Evolutionary conservation across 345 rosid genomes (phyloP).

Genomic region (Angophora floribunda): DNA sequence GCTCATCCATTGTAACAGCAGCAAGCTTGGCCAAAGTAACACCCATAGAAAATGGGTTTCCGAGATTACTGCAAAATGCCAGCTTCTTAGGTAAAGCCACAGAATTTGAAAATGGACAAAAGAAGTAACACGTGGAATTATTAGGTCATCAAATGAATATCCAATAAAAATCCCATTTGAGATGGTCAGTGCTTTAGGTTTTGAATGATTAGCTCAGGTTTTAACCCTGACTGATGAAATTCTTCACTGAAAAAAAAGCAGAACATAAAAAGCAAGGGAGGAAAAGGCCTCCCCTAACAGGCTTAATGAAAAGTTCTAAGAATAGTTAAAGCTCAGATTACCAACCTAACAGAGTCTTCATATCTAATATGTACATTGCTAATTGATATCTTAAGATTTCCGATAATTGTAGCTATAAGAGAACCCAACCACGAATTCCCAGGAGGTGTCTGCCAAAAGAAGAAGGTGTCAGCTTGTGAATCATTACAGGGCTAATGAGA

Average conservation of each 20-base stretch:
- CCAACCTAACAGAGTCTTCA: conserved; percentile 86
- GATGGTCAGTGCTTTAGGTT: background rate
- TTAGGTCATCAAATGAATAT: background rate
- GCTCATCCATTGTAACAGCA: conserved; percentile 97
- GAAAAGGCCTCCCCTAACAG: background rate
- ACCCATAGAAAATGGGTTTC: conserved; percentile 88
- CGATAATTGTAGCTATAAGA: conserved; percentile 83
- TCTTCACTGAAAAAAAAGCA: background rate
- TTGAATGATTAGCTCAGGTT: background rate
- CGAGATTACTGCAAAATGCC: conserved; percentile 51
- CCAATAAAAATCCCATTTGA: background rate
- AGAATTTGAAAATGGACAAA: background rate
- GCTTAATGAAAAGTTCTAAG: background rate
- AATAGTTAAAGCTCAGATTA: conserved; percentile 1
- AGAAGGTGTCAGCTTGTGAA: conserved; percentile 2
- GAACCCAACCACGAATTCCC: conserved; percentile 98
- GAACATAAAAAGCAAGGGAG: background rate
- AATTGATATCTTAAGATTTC: conserved; percentile 94
- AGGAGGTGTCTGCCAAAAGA: conserved; percentile 53
- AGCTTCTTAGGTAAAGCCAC: background rate
- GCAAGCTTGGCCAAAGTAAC: conserved; percentile 94
- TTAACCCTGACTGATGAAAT: background rate
- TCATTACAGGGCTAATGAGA: background rate
- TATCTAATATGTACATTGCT: conserved; percentile 97
- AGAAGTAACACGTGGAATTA: background rate